phyloP scores from a whole-genome alignment of 805 yeast genomes.

The Tetrapisispora pingtungensis region DNA sequence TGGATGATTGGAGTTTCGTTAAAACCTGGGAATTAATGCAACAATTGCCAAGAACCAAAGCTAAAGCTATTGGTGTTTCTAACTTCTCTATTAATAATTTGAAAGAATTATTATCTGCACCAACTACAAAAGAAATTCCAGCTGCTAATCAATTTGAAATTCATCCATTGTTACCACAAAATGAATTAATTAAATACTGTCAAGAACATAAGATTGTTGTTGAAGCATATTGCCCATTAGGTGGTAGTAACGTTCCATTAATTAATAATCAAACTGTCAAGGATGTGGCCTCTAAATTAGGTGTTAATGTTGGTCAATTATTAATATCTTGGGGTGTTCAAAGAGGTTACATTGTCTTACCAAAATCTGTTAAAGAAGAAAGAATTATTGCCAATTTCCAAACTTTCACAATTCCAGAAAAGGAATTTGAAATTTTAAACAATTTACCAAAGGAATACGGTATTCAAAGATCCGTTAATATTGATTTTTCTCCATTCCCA shows the following conservation, averaged over 20 bases:
- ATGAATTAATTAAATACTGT: conserved; percentile 44
- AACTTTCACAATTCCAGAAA: conserved; percentile 32
- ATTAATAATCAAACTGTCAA: conserved; percentile 40
- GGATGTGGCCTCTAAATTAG: conserved; percentile 48
- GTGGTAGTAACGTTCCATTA: conserved; percentile 56
- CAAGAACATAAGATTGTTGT: conserved; percentile 41
- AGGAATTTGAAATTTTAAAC: conserved; percentile 34
- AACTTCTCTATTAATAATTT: conserved; percentile 37
- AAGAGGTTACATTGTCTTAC: conserved; percentile 51
- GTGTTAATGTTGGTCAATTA: conserved; percentile 44
- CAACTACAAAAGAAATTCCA: conserved; percentile 43
- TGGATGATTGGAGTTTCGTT: conserved; percentile 32
- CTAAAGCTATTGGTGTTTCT: conserved; percentile 49
- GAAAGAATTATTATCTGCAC: conserved; percentile 33
- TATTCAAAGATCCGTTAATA: conserved; percentile 24
- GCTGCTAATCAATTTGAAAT: conserved; percentile 54
- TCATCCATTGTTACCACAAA: conserved; percentile 66
- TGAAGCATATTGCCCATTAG: conserved; percentile 55
- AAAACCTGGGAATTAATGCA: conserved; percentile 57
- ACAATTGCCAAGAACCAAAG: conserved; percentile 38
- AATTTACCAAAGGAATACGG: conserved; percentile 21
- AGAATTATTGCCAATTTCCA: conserved; percentile 41
- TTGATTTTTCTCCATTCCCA: conserved; percentile 20
- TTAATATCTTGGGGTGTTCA: conserved; percentile 54
- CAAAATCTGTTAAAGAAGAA: conserved; percentile 60